Percentiles rank a stretch among this genome's conserved stretches.
phyloP scores from a whole-genome alignment of 140 eudicot species.

The Anethum foeniculum region DNA sequence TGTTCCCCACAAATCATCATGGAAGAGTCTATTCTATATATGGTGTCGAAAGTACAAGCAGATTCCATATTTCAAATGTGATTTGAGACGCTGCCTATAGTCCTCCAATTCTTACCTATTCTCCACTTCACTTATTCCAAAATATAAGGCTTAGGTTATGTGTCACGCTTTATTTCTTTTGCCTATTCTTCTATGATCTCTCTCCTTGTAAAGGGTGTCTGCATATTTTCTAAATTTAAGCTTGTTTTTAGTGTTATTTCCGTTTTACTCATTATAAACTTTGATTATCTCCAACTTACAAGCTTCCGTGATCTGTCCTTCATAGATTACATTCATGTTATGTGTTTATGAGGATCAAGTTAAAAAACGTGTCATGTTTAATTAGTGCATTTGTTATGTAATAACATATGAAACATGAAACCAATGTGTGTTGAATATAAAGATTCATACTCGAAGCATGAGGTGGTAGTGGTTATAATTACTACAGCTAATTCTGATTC shows the following conservation, averaged over 20 bases:
- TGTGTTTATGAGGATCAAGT: neutral
- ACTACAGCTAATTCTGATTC: neutral
- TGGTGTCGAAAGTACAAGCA: neutral
- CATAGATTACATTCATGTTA: neutral
- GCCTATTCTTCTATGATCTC: neutral
- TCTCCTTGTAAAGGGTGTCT: neutral
- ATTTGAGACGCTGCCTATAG: neutral
- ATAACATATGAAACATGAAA: neutral
- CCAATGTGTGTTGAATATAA: neutral
- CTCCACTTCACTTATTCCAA: slow-evolving; percentile 1
- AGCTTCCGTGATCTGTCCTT: neutral
- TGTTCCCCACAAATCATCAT: neutral
- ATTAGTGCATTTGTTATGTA: neutral
- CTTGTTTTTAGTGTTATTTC: neutral
- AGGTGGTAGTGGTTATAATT: neutral
- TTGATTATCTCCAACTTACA: neutral
- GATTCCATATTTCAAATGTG: neutral
- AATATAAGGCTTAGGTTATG: neutral
- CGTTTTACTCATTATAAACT: neutral
- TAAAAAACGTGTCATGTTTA: neutral
- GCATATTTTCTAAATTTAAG: neutral
- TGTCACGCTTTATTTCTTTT: neutral
- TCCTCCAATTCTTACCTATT: neutral
- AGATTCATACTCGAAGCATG: neutral
- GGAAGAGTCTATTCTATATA: neutral